Evolutionary conservation across 1,139 yeast species (phyloP), one percentile per base, ranked within the genome.

Genomic region (Geotrichum macrosporum): DNA sequence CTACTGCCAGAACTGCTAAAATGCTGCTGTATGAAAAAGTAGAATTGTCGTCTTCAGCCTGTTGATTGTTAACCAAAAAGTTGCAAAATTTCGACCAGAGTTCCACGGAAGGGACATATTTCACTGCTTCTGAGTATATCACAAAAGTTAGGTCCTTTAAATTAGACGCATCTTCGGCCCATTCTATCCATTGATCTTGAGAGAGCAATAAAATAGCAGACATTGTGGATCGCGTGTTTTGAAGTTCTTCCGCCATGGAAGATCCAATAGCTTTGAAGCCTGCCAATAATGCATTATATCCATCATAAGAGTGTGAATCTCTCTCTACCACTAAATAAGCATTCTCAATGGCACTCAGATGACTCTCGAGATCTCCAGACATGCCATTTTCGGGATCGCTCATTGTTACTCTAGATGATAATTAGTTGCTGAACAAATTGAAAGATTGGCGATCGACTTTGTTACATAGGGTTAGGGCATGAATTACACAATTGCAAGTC

Each of bases 101-200:
- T 19, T 19, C n/a, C 8, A 27, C 35, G 4, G 46, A 21, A 9
- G 61, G 54, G 39, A 50, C 44, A 31, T 50, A 54, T 18, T 50
- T 35, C 36, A 57, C 52, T 44, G 62, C 53, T 43, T 55, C 31
- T 35, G 47, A 18, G 44, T 48, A 57, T 55, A 62, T 44, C 35
- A 47, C 53, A 42, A 44, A 37, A 30, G 44, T 36, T 2, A 38
- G 42, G 12, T 41, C 46, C 13, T 29, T 42, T 29, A 40, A 39
- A 34, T 34, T 24, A 30, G 36, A 26, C 21, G 18, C 36, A 32
- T 46, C 36, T 12, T 35, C 41, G 10, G 62, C 40, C 65, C 65
- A 62, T 3, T 53, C 51, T 10, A 50, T 34, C 63, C 64, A 63
- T 40, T 58, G 58, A 4, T 50, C 46, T 27, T 44, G 47, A 18